Evolutionary conservation across 177 flowering plant genomes (phyloP), one percentile per base, ranked within the genome.

Genomic region (Vitis hybrid): DNA sequence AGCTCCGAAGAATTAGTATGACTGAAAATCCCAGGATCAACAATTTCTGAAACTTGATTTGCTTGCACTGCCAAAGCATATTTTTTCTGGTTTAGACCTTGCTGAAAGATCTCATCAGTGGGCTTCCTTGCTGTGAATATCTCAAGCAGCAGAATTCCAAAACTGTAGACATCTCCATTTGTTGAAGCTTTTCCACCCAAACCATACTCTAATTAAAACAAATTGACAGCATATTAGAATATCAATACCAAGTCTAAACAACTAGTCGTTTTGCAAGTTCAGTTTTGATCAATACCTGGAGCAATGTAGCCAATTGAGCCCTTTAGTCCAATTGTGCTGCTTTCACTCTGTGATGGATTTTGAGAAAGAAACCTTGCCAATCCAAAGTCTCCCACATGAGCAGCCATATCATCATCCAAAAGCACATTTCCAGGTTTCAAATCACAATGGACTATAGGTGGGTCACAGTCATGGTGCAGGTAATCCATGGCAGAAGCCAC

Each of bases 241-340:
- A 35, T 35, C 46, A 35, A 35, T 35, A 35, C 46, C 46, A 35
- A 35, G 46, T 35, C 7, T 35, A 35, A 35, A 6, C 7, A 35
- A 35, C 46, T 35, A 35, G 7, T 35, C 7, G 46, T 35, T 35
- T 35, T 0, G 46, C 46, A 35, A 35, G 46, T 35, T 35, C 46
- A 35, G 46, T 35, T 35, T 35, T 35, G 46, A 35, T 35, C 46
- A 35, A 12, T 57, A 76, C 79, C 79, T 71, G 75, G 79, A 58
- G 79, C 61, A 52, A 69, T 59, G 57, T 71, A 76, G 14, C 79
- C 79, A 48, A 72, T 64, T 4, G 79, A 56, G 14, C 79, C 79
- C 21, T 52, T 72, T 12, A 72, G 30, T 35, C 66, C 75, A 0
- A 73, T 11, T 35, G 75, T 60, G 56, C 71, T 73, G 11, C 54